A percentile compares a stretch with the other conserved stretches of the same genome.
Evolutionary conservation across 2,329 filamentous ascomycete species (phyloP).

Genomic region (Colletotrichum eremochloae): DNA sequence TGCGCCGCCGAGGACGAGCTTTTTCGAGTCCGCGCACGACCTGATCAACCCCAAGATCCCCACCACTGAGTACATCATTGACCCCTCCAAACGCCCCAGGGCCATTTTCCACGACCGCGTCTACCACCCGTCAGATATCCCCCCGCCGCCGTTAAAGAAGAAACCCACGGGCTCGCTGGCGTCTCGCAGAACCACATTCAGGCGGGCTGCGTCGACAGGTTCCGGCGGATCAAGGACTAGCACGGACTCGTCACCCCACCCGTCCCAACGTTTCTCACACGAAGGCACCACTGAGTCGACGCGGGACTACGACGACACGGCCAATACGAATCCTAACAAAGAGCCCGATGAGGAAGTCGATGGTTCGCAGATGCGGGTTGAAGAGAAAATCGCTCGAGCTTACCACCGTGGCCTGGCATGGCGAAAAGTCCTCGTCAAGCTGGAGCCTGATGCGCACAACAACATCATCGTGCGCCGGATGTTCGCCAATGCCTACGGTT

Average conservation of each 20-base stretch:
- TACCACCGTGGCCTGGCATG: slow-evolving; percentile 94
- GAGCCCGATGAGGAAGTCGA: slow-evolving; percentile 59
- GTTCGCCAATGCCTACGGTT: slow-evolving; percentile 97
- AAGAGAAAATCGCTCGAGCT: slow-evolving; percentile 96
- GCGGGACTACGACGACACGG: slow-evolving; percentile 66
- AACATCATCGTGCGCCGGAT: slow-evolving; percentile 97
- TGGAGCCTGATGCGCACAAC: slow-evolving; percentile 98
- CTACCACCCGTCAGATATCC: slow-evolving; percentile 94
- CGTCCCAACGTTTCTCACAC: slow-evolving; percentile 52
- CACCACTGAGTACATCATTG: slow-evolving; percentile 82
- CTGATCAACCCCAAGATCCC: slow-evolving; percentile 91
- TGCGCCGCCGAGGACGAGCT: slow-evolving; percentile 88
- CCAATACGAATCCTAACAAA: slow-evolving; percentile 61
- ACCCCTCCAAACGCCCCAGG: slow-evolving; percentile 83
- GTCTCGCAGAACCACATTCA: slow-evolving; percentile 51
- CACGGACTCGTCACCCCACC: slow-evolving; percentile 42
- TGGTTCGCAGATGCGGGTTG: slow-evolving; percentile 83
- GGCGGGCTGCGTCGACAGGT: slow-evolving; percentile 41
- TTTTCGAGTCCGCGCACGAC: slow-evolving; percentile 96
- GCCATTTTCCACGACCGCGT: slow-evolving; percentile 98
- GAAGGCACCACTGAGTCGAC: slow-evolving; percentile 60
- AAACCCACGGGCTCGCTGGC: slow-evolving; percentile 55
- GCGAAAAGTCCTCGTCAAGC: slow-evolving; percentile 95
- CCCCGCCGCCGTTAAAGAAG: slow-evolving; percentile 78
- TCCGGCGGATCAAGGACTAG: slow-evolving; percentile 42